Base-by-base conservation (phyloP, 2,329 filamentous ascomycete genomes). In the Fusarium sacchari region DNA sequence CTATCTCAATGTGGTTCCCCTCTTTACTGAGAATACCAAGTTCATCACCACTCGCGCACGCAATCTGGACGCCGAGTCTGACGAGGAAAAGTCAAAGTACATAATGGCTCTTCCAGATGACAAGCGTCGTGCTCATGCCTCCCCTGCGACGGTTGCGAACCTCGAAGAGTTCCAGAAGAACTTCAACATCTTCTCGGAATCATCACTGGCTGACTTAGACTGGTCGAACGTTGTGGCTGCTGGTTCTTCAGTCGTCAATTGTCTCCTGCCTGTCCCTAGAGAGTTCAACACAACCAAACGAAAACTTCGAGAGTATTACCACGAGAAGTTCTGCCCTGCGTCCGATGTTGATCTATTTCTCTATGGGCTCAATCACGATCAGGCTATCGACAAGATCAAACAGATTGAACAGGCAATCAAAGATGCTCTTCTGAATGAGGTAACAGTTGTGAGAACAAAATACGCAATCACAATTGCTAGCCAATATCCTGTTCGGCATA, bases 321-420 rank as follows among this genome's bases (percentile, higher is more conserved):
- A 97, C 77, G 90, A 95, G 77, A 90, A 91, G 69, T 89, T 96
- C 71, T 93, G 93, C 17, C 94, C 94, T 1, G 94, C 94, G 3
- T 96, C 93, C 8, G 94, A 97, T 80, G 93, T 97, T 15, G 94
- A 97, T 80, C 86, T 97, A 6, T 97, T 97, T 79, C 83, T 97
- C 36, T 96, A 96, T 77, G 94, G 92, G 0, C 86, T 97, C 70
- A 91, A 87, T 14, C 93, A 96, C 76, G 89, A 94, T 53, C 85
- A 95, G 79, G 94, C 93, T 2, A 85, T 95, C 24, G 90, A 94
- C 77, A 96, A 97, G 85, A 96, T 97, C 82, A 92, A 92, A 79
- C 86, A 94, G 73, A 96, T 97, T 67, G 94, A 97, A 80, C 83
- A 86, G 28, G 87, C 86, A n/a, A 88, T 97, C 74, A 90, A 90